phyloP scores from a whole-genome alignment of 768 basidiomycete genomes.

The Suillus bovinus region DNA sequence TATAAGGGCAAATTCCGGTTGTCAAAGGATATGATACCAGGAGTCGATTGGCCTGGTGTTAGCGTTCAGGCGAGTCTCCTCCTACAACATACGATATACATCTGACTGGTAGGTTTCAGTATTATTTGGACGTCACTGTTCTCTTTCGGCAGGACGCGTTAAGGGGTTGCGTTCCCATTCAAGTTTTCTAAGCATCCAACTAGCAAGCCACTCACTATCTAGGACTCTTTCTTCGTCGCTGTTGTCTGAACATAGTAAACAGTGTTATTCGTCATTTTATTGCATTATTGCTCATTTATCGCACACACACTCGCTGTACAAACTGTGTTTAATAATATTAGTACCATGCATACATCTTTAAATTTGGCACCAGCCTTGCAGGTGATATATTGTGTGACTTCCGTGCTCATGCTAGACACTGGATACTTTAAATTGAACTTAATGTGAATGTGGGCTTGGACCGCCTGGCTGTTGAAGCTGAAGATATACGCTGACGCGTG shows the following conservation, averaged over 20 bases:
- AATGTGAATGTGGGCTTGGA: no score
- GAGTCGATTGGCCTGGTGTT: conserved; percentile 65
- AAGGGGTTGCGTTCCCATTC: conserved; percentile 62
- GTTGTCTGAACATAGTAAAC: no score
- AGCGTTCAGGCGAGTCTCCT: conserved; percentile 58
- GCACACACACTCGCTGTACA: background rate
- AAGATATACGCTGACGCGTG: no score
- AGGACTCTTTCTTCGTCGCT: no score
- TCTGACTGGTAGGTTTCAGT: conserved; percentile 39
- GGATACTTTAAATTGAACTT: background rate
- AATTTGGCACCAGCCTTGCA: background rate
- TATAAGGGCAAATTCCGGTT: conserved; percentile 59
- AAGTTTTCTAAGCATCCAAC: conserved; percentile 50
- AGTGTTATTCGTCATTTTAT: background rate
- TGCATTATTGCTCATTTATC: background rate
- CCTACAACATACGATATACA: background rate
- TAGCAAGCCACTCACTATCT: conserved; percentile 38
- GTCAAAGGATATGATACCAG: conserved; percentile 59
- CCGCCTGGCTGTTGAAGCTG: no score
- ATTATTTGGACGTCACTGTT: conserved; percentile 73
- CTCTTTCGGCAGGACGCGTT: conserved; percentile 62
- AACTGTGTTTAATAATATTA: background rate
- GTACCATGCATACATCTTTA: background rate
- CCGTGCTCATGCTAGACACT: background rate
- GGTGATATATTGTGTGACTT: background rate